A percentile compares a stretch with the other conserved stretches of the same genome.
Conservation (phyloP, 768 basidiomycete genomes). For the Cyathus striatus region DNA sequence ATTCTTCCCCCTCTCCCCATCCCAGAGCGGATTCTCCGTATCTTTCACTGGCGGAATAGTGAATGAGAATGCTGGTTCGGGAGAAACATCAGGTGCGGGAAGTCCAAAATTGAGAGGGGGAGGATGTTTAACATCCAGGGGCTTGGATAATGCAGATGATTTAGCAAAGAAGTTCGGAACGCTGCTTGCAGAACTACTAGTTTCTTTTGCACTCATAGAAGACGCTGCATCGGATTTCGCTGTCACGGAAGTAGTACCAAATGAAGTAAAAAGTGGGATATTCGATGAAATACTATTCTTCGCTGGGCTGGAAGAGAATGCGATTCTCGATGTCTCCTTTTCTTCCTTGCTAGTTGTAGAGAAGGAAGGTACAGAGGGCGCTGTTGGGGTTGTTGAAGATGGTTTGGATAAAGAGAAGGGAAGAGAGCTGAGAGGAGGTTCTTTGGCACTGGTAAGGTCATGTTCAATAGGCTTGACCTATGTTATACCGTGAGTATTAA, state of each 20-base stretch:
- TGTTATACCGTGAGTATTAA: slow-evolving; percentile 4
- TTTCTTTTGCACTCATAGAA: no score
- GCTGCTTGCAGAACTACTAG: slow-evolving; percentile 17
- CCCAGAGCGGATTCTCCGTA: slow-evolving; percentile 38
- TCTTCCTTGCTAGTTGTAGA: no score
- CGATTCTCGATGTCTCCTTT: no score
- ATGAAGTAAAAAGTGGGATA: no score
- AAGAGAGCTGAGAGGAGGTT: slow-evolving; percentile 59
- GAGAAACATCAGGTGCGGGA: slow-evolving; percentile 7
- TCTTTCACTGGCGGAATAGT: slow-evolving; percentile 28
- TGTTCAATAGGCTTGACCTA: slow-evolving; percentile 30
- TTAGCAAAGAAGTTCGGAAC: slow-evolving; percentile 65
- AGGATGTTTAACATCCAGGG: slow-evolving; percentile 21
- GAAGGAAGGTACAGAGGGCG: slow-evolving; percentile 8
- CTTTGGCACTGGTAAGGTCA: slow-evolving; percentile 43
- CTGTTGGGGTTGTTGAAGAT: slow-evolving; percentile 4
- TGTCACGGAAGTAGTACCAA: no score
- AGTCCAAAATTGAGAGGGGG: slow-evolving; percentile 16
- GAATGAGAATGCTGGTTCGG: slow-evolving; percentile 6
- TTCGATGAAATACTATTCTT: no score
- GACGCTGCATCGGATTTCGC: no score
- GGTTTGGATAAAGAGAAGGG: slow-evolving; percentile 61
- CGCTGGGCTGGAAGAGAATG: no score
- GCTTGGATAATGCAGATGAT: slow-evolving; percentile 41
- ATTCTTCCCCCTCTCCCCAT: slow-evolving; percentile 24